Conservation (phyloP, 2,329 filamentous ascomycete genomes). For the Fonsecaea monophora region DNA sequence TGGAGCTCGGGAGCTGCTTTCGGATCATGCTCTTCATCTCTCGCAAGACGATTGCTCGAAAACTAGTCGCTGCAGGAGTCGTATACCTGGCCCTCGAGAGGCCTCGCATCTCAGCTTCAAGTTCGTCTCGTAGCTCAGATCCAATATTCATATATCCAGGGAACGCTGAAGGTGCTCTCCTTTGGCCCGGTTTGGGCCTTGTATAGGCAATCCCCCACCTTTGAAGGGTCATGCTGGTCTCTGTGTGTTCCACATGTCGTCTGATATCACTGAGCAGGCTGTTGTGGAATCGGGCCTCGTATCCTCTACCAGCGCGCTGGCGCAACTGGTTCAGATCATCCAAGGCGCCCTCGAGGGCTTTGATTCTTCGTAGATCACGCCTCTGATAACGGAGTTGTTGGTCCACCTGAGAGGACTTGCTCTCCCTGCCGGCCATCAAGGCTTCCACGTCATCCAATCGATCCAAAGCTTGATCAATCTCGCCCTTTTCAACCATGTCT, state of each 20-base stretch:
- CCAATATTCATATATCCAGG: constrained; percentile 81
- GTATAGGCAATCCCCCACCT: constrained; percentile 83
- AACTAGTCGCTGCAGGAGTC: constrained; percentile 79
- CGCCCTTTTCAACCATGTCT: constrained; percentile 78
- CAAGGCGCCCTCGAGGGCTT: constrained; percentile 79
- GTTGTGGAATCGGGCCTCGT: constrained; percentile 79
- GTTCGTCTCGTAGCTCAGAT: constrained; percentile 71
- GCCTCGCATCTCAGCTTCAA: constrained; percentile 75
- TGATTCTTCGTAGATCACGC: constrained; percentile 74
- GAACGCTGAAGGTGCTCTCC: constrained; percentile 70
- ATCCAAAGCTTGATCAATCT: constrained; percentile 79
- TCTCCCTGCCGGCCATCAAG: constrained; percentile 71
- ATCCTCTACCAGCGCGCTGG: constrained; percentile 82
- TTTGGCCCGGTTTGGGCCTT: constrained; percentile 71
- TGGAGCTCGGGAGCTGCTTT: constrained; percentile 85
- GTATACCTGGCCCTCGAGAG: constrained; percentile 83
- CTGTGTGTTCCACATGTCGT: constrained; percentile 76
- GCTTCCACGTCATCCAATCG: constrained; percentile 78
- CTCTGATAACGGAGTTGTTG: constrained; percentile 41
- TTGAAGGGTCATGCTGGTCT: constrained; percentile 74
- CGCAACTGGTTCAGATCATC: constrained; percentile 78
- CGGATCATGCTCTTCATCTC: constrained; percentile 88
- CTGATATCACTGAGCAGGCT: constrained; percentile 80
- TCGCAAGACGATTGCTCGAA: constrained; percentile 80
- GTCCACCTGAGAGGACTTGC: constrained; percentile 37